phyloP scores from a whole-genome alignment of 345 rosid species.

The Syzygium aromaticum region DNA sequence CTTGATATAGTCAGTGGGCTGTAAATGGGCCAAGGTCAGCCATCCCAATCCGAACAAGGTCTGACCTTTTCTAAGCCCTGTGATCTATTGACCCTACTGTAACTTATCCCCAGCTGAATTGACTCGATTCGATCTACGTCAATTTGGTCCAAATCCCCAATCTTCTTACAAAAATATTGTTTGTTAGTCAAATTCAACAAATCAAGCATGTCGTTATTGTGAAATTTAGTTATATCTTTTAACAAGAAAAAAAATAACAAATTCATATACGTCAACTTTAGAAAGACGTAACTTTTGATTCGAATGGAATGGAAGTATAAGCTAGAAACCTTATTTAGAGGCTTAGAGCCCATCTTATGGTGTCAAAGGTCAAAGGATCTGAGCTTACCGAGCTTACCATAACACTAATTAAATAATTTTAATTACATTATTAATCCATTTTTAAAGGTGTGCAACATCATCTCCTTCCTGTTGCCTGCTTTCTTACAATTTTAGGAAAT shows the following conservation, averaged over 20 bases:
- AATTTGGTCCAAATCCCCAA: not conserved
- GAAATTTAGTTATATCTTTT: not conserved
- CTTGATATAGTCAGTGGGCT: not conserved
- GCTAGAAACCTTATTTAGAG: not conserved
- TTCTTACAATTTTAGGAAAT: not conserved
- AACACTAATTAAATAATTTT: too few species aligned
- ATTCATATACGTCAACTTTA: not conserved
- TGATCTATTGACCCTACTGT: not conserved
- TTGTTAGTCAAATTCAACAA: not conserved
- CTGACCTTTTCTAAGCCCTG: not conserved
- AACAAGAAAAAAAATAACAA: not conserved
- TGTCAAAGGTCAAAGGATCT: not conserved
- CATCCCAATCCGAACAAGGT: not conserved
- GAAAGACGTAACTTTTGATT: not conserved
- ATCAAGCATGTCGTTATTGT: not conserved
- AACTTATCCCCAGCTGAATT: too few species aligned
- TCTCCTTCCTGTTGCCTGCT: not conserved
- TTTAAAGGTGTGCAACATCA: not conserved
- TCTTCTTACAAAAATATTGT: not conserved
- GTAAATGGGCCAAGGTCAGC: not conserved
- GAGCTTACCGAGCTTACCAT: not conserved
- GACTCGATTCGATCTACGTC: not conserved
- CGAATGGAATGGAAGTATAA: not conserved
- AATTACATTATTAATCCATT: not conserved
- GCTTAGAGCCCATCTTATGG: not conserved